Base-by-base conservation (phyloP, 2,329 filamentous ascomycete species). In the Arthrobotrys conoides region DNA sequence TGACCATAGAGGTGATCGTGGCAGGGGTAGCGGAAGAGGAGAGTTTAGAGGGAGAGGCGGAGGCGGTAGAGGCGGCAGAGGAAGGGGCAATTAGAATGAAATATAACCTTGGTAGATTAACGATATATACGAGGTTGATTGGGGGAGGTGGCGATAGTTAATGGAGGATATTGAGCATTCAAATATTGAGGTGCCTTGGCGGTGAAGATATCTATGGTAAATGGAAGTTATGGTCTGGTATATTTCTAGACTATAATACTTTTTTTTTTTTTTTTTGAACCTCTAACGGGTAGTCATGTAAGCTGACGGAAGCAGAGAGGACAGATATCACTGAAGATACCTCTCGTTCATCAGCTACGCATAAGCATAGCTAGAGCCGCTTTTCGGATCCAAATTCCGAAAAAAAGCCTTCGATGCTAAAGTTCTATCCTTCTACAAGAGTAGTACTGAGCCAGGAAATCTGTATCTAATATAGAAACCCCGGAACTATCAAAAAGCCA, bases 1-100 rank as follows among this genome's bases (percentile, higher is more conserved):
- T 79, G 86, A 88, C n/a, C 86, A 88, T 30, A 87, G 88, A 16
- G 86, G 88, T 46, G 87, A 85, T 59, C 83, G 86, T 59, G 86
- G 86, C 0, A 83, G 89, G 22, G 72, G 71, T 20, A 53, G 71
- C 44, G 86, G 87, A 14, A 82, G 85, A 77, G 49, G 70, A 12
- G 73, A 67, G 59, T 64, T 65, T 38, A 51, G 69, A 64, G 61
- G 69, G 18, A 49, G 67, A 46, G 66, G 71, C 2, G 71, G 64
- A 16, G 86, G 87, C n/a, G 82, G 85, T 76, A 49, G 70, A 38
- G 71, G 71, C 36, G 71, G 71, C 2, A 55, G 71, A 18, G 71
- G 72, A 16, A 51, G 72, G 59, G 72, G 72, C 18, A 76, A 71
- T 41, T 76, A 67, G 4, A 20, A 22, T 20, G n/a, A 9, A 9